phyloP scores from a whole-genome alignment of 2,329 filamentous ascomycete genomes.

The Colletotrichum cereale region DNA sequence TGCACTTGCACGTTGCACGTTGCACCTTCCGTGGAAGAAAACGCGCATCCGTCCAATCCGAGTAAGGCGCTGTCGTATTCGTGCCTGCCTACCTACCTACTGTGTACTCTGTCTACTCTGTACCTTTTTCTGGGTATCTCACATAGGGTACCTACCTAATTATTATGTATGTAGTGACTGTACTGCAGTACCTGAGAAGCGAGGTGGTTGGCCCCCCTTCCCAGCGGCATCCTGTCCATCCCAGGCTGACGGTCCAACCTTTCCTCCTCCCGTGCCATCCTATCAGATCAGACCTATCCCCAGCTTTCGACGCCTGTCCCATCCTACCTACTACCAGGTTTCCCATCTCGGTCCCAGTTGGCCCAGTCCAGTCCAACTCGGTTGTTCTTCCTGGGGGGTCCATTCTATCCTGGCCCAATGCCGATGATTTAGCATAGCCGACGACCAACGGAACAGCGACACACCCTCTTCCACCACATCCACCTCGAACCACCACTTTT shows the following conservation, averaged over 20 bases:
- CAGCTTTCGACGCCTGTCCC: slow-evolving; percentile 21
- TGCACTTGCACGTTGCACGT: not conserved
- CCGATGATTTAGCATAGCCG: slow-evolving; percentile 28
- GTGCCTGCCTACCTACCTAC: not conserved
- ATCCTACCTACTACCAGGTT: slow-evolving; percentile 25
- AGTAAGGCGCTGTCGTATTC: slow-evolving; percentile 4
- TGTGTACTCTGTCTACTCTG: not conserved
- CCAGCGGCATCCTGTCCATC: slow-evolving; percentile 7
- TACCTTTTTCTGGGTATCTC: not conserved
- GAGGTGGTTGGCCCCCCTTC: slow-evolving; percentile 16
- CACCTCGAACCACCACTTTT: slow-evolving; percentile 22
- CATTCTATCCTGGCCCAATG: slow-evolving; percentile 32
- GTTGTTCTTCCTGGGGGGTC: slow-evolving; percentile 3
- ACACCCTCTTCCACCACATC: slow-evolving; percentile 14
- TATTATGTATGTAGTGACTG: not conserved
- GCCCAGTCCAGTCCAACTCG: slow-evolving; percentile 2
- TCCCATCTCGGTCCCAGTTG: not conserved
- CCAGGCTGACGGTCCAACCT: not conserved
- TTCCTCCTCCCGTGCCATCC: not conserved
- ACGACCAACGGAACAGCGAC: slow-evolving; percentile 9
- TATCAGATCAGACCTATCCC: slow-evolving; percentile 6
- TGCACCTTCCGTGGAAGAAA: slow-evolving; percentile 2
- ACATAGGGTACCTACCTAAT: not conserved
- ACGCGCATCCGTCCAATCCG: not conserved
- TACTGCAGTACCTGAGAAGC: not conserved